phyloP scores from a whole-genome alignment of 73 alveolate genomes.

The Symbiodinium natans region DNA sequence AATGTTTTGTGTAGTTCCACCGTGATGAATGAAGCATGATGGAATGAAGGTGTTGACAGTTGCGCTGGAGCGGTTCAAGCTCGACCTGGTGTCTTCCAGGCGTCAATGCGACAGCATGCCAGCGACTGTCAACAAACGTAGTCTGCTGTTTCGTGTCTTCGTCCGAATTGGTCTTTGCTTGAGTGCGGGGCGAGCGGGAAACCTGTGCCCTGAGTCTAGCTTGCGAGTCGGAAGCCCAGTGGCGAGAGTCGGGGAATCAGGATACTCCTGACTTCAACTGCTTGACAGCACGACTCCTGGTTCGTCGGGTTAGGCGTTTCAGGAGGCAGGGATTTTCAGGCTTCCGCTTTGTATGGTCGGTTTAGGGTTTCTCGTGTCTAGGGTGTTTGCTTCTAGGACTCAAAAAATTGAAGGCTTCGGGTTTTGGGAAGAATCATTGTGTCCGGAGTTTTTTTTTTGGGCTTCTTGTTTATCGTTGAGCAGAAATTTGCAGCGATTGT shows the following conservation, averaged over 20 bases:
- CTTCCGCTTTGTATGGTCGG: no score
- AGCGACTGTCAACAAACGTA: neutral
- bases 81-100: slow-evolving; percentile 60
- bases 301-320: no score
- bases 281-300: neutral
- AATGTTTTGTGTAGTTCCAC: neutral
- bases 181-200: neutral
- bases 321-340: no score
- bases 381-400: no score
- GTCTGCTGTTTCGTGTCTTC: neutral
- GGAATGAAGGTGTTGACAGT: slow-evolving; percentile 23
- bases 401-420: no score
- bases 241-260: neutral
- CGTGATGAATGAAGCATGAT: neutral
- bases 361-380: no score
- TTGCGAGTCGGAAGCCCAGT: neutral
- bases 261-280: neutral
- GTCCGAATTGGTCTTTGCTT: neutral
- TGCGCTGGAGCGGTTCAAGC: slow-evolving; percentile 29
- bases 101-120: neutral
- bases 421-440: no score
- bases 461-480: no score
- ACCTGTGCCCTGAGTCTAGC: neutral
- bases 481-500: no score
- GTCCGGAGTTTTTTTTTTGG: no score